phyloP scores from a whole-genome alignment of 257 asterid genomes.

The Nicotiana sylvestris region DNA sequence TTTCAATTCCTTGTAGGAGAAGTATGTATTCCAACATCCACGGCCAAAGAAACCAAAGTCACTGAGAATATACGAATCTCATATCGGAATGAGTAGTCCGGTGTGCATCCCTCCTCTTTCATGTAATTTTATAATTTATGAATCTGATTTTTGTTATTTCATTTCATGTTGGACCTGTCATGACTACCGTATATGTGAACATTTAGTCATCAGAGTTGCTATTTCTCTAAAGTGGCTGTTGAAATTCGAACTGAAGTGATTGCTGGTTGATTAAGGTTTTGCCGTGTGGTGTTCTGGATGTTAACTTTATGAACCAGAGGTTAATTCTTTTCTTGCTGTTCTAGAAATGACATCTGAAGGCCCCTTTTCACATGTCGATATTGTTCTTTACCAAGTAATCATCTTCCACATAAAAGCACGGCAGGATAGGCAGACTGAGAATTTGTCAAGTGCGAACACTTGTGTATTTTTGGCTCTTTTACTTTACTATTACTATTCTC shows the following conservation, averaged over 20 bases:
- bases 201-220: neutral
- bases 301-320: neutral
- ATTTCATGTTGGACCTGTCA: neutral
- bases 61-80: slow-evolving; percentile 82
- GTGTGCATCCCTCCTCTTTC: slow-evolving; percentile 47
- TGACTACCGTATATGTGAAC: neutral
- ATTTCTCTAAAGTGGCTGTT: neutral
- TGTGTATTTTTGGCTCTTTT: neutral
- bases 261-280: neutral
- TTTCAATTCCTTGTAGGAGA: slow-evolving; percentile 58
- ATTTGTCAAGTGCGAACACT: neutral
- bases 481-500: neutral
- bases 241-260: neutral
- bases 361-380: neutral
- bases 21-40: slow-evolving; percentile 69
- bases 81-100: slow-evolving; percentile 99
- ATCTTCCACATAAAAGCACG: neutral
- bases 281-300: neutral
- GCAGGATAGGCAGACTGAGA: neutral
- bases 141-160: neutral
- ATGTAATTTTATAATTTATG: slow-evolving; percentile 15
- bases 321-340: neutral
- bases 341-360: neutral
- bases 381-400: neutral
- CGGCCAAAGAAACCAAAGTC: slow-evolving; percentile 90